These are phyloP conservation scores for Colletotrichum tropicale DNA, from an alignment of 2,329 filamentous ascomycete genomes.

Conservation along the genomic window DNA sequence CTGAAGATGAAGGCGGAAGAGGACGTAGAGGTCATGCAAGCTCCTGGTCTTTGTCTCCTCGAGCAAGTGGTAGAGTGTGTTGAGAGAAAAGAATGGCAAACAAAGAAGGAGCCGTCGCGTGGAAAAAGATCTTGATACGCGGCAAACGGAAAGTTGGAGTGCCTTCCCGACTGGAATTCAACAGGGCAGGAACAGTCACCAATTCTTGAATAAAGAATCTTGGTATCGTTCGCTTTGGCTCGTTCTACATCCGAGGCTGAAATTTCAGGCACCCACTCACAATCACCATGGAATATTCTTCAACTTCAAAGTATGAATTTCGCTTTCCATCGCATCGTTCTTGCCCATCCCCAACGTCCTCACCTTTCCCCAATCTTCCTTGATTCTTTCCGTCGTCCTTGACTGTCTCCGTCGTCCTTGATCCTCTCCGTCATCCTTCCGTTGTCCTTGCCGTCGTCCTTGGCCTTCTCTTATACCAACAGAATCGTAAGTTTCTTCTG, in stretches of 20 bases:
- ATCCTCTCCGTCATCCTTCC: neutral
- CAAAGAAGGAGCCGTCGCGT: neutral
- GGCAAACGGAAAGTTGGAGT: neutral
- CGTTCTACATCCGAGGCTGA: neutral
- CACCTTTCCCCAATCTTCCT: neutral
- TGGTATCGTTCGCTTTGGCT: neutral
- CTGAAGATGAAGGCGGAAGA: neutral
- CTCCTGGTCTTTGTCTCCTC: neutral
- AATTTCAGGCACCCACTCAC: neutral
- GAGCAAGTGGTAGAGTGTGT: neutral
- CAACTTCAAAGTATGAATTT: neutral
- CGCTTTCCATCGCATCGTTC: neutral
- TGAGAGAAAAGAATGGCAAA: neutral
- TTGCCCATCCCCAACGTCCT: neutral
- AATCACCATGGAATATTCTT: rapidly evolving
- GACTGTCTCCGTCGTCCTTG: neutral
- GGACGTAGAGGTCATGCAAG: neutral
- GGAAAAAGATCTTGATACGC: neutral
- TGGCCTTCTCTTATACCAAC: neutral
- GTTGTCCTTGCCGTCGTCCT: neutral
- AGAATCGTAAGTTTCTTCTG: neutral
- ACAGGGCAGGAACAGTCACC: neutral
- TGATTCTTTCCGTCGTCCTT: neutral
- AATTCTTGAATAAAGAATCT: rapidly evolving
- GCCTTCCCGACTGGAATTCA: neutral